A percentile compares a stretch with the other conserved stretches of the same genome.
Evolutionary conservation across 2,329 filamentous ascomycete species (phyloP).

Genomic region (Massarina eburnea): DNA sequence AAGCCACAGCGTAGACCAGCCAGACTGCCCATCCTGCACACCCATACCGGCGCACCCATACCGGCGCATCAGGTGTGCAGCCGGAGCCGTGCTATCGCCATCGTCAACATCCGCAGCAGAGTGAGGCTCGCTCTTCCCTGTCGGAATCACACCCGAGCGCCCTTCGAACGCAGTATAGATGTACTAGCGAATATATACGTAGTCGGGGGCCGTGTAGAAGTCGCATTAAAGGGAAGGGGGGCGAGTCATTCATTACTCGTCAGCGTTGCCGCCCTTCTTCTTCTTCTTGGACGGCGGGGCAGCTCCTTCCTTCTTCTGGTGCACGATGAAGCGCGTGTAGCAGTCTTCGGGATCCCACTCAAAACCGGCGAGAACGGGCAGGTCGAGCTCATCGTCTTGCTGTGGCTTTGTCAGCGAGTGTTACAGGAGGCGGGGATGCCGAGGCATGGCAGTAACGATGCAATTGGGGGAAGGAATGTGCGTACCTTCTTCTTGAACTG

Average conservation of each 20-base stretch:
- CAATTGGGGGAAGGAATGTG: conserved; percentile 7
- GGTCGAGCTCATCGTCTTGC: conserved; percentile 88
- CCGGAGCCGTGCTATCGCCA: background rate
- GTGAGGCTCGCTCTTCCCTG: conserved; percentile 37
- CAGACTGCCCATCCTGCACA: conserved; percentile 15
- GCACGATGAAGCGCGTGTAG: conserved; percentile 84
- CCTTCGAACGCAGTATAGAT: conserved; percentile 20
- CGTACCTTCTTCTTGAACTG: conserved; percentile 93
- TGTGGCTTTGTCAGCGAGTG: conserved; percentile 45
- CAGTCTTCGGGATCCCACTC: conserved; percentile 95
- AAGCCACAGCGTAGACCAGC: conserved; percentile 13
- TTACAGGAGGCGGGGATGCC: conserved; percentile 5
- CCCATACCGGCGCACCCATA: conserved; percentile 1
- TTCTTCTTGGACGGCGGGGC: conserved; percentile 35
- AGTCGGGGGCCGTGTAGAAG: conserved; percentile 27
- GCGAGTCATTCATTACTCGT: conserved; percentile 44
- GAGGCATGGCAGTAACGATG: conserved; percentile 6
- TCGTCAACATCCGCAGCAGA: conserved; percentile 20
- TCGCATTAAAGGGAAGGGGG: conserved; percentile 34
- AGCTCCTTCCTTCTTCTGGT: conserved; percentile 73
- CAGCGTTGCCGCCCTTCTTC: conserved; percentile 36
- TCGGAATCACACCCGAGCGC: conserved; percentile 31
- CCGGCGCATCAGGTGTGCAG: conserved; percentile 15
- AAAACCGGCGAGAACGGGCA: conserved; percentile 87
- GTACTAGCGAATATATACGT: conserved; percentile 17